Conservation (phyloP, 2,329 filamentous ascomycete species). For the Colletotrichum zoysiae region DNA sequence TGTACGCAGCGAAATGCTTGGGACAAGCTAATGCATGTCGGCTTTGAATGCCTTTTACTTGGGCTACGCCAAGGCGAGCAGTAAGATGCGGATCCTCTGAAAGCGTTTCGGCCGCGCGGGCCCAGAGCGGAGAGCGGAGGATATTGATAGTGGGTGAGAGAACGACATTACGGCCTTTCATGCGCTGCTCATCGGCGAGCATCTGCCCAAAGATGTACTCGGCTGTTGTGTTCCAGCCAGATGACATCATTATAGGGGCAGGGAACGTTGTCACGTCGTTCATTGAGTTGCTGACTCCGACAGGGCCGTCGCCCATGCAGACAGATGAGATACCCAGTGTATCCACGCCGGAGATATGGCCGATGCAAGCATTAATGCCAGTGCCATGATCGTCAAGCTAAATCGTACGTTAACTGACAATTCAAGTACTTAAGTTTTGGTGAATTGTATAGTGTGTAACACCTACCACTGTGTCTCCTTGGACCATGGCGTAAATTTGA, state of each 20-base stretch:
- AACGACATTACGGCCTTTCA: slow-evolving; percentile 69
- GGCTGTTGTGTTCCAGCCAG: slow-evolving; percentile 50
- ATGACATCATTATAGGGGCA: neutral
- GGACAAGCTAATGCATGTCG: slow-evolving; percentile 49
- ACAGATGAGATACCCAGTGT: slow-evolving; percentile 11
- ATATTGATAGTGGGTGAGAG: slow-evolving; percentile 74
- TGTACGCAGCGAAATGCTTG: slow-evolving; percentile 58
- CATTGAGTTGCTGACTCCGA: slow-evolving; percentile 22
- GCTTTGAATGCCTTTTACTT: slow-evolving; percentile 50
- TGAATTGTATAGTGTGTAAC: no score
- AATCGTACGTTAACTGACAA: no score
- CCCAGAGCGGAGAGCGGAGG: slow-evolving; percentile 71
- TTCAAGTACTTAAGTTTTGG: no score
- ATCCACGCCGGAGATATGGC: slow-evolving; percentile 9
- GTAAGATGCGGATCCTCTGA: slow-evolving; percentile 62
- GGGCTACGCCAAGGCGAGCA: slow-evolving; percentile 43
- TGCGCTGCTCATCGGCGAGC: slow-evolving; percentile 40
- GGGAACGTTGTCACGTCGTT: slow-evolving; percentile 25
- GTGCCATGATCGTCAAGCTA: slow-evolving; percentile 8
- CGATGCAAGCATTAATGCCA: slow-evolving; percentile 28
- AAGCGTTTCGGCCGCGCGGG: slow-evolving; percentile 74
- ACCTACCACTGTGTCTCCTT: no score
- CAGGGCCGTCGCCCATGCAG: slow-evolving; percentile 28
- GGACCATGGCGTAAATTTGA: no score
- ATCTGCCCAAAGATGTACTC: slow-evolving; percentile 35